Evolutionary conservation across 305 asterid species (phyloP).

Genomic region (Fraxinus ornus): DNA sequence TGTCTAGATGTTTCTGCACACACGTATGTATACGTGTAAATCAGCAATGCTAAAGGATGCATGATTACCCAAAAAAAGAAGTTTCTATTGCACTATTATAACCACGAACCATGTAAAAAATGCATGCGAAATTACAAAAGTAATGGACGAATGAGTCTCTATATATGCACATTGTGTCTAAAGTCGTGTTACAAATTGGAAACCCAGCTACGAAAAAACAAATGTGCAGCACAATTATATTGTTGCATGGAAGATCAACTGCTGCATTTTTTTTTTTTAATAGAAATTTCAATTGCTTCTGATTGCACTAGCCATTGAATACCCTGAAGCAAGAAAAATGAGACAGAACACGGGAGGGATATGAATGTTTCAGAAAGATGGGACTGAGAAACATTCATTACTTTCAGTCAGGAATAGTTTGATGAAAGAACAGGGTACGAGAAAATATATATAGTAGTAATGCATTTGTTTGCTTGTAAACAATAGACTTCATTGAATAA

Average conservation of each 20-base stretch:
- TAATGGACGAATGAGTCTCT: neutral
- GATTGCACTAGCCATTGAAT: neutral
- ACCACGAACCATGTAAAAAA: neutral
- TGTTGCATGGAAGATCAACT: neutral
- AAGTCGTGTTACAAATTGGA: neutral
- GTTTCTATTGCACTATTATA: neutral
- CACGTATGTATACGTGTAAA: neutral
- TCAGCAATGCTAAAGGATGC: neutral
- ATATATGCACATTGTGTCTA: neutral
- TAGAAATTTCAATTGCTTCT: neutral
- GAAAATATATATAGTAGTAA: neutral
- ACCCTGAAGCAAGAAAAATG: neutral
- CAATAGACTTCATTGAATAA: neutral
- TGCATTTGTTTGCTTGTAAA: neutral
- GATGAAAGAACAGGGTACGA: neutral
- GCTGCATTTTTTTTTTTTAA: neutral
- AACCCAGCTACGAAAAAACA: neutral
- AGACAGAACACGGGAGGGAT: neutral
- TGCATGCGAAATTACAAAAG: neutral
- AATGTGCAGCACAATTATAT: neutral
- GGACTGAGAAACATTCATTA: neutral
- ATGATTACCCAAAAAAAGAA: neutral
- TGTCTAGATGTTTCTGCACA: neutral
- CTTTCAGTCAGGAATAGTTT: neutral
- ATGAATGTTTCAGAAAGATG: neutral